phyloP scores from a whole-genome alignment of 2,329 filamentous ascomycete genomes.

The Anthostomella pinea region DNA sequence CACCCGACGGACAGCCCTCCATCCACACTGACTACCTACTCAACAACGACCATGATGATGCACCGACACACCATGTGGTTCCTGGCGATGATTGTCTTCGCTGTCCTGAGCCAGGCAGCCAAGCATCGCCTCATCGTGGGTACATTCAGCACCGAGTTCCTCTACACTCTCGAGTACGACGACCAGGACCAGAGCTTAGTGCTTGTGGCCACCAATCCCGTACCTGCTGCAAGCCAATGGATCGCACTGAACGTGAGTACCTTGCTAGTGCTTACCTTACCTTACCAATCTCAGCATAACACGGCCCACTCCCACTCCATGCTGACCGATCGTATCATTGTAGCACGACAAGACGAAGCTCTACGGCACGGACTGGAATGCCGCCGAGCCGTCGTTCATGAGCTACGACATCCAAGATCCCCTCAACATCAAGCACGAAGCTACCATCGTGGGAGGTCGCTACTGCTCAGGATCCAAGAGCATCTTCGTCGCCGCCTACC shows the following conservation, averaged over 20 bases:
- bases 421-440: constrained; percentile 18
- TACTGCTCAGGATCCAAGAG: constrained; percentile 21
- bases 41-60: too few species aligned
- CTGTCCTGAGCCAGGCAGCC: constrained; percentile 6
- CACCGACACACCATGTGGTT: too few species aligned
- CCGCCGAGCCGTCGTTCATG: constrained; percentile 21
- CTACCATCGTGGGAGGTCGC: constrained; percentile 12
- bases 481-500: constrained; percentile 24
- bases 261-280: not conserved
- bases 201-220: constrained; percentile 20
- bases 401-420: constrained; percentile 26
- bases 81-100: not conserved
- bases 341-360: constrained; percentile 32
- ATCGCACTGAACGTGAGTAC: constrained; percentile 30
- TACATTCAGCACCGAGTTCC: constrained; percentile 26
- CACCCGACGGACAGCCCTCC: too few species aligned
- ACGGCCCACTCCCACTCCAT: too few species aligned
- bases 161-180: constrained; percentile 33
- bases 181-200: constrained; percentile 23
- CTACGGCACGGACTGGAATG: constrained; percentile 28
- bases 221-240: constrained; percentile 26
- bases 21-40: too few species aligned
- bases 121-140: constrained; percentile 30
- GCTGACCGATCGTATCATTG: constrained; percentile 2
- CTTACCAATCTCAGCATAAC: not conserved